Percentiles rank a stretch among this genome's conserved stretches.
Evolutionary conservation across 352 stramenopile species (phyloP).

Genomic region (Lagenidium sp.): DNA sequence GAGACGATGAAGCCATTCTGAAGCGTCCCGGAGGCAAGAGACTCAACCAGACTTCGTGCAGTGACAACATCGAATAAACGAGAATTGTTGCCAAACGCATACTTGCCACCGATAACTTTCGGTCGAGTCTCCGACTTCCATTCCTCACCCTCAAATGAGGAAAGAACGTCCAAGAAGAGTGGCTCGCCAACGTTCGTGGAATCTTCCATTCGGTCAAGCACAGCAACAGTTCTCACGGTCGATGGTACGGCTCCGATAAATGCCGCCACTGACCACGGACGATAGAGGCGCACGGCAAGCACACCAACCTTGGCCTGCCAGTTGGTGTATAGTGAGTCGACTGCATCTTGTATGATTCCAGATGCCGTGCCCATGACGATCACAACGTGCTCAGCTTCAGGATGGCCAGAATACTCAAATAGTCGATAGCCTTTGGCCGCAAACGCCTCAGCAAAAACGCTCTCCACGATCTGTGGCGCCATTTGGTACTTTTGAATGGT

Average conservation of each 20-base stretch:
- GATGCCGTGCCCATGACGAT: conserved; percentile 89
- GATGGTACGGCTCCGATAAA: conserved; percentile 77
- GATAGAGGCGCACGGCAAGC: conserved; percentile 87
- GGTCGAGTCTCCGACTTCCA: conserved; percentile 45
- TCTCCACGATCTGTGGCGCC: conserved; percentile 51
- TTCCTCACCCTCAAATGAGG: conserved; percentile 79
- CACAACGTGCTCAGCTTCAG: conserved; percentile 78
- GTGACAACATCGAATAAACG: conserved; percentile 83
- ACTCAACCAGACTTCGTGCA: conserved; percentile 60
- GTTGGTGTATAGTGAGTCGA: conserved; percentile 80
- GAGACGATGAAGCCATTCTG: conserved; percentile 68
- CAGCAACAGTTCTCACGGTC: conserved; percentile 72
- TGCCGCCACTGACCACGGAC: conserved; percentile 71
- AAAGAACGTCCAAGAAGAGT: conserved; percentile 90
- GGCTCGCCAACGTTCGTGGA: conserved; percentile 80
- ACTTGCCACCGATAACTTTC: conserved; percentile 74
- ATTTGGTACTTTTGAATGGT: conserved; percentile 78
- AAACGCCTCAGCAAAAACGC: conserved; percentile 77
- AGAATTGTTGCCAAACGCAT: conserved; percentile 54
- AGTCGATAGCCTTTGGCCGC: conserved; percentile 79
- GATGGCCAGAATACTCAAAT: conserved; percentile 88
- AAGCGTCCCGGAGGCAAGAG: conserved; percentile 48
- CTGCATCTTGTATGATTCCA: conserved; percentile 81
- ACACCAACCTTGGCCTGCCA: conserved; percentile 81
- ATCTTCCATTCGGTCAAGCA: conserved; percentile 90